Evolutionary conservation across 352 stramenopile genomes (phyloP).

Genomic region (Pythium coloratum): DNA sequence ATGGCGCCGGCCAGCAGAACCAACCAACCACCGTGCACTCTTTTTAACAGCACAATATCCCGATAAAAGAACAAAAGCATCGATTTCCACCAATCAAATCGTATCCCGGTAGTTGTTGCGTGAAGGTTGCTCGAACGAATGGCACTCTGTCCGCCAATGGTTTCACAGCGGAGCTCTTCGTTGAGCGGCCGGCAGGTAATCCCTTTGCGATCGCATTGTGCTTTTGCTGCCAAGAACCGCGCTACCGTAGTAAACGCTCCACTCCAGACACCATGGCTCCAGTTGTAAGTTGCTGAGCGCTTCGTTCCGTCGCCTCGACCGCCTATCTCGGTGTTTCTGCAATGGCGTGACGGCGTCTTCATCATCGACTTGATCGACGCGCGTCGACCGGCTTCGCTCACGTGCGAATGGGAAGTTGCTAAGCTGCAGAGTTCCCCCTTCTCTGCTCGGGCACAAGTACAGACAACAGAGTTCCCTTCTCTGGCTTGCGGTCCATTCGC

Average conservation of each 20-base stretch:
- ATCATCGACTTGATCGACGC: neutral
- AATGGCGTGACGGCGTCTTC: neutral
- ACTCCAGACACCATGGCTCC: slow-evolving; percentile 39
- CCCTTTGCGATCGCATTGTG: slow-evolving; percentile 17
- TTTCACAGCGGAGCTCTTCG: slow-evolving; percentile 9
- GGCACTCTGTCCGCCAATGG: slow-evolving; percentile 24
- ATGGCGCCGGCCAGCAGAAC: slow-evolving; percentile 27
- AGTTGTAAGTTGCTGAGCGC: slow-evolving; percentile 35
- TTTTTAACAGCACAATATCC: slow-evolving; percentile 38
- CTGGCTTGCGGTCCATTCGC: slow-evolving; percentile 39
- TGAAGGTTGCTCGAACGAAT: slow-evolving; percentile 24
- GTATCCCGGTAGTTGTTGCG: neutral
- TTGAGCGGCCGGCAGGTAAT: neutral
- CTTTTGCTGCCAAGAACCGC: slow-evolving; percentile 29
- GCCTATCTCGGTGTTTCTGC: neutral
- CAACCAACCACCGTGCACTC: slow-evolving; percentile 43
- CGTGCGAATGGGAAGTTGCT: slow-evolving; percentile 44
- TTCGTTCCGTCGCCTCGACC: neutral
- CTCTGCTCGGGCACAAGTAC: slow-evolving; percentile 70
- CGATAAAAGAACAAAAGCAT: slow-evolving; percentile 20
- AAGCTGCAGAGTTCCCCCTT: slow-evolving; percentile 82
- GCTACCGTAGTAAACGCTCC: slow-evolving; percentile 31
- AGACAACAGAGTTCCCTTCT: slow-evolving; percentile 86
- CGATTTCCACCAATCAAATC: slow-evolving; percentile 41
- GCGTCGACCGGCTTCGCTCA: neutral